Conservation (phyloP, 2,329 filamentous ascomycete genomes). For the Colletotrichum gloeosporioides region DNA sequence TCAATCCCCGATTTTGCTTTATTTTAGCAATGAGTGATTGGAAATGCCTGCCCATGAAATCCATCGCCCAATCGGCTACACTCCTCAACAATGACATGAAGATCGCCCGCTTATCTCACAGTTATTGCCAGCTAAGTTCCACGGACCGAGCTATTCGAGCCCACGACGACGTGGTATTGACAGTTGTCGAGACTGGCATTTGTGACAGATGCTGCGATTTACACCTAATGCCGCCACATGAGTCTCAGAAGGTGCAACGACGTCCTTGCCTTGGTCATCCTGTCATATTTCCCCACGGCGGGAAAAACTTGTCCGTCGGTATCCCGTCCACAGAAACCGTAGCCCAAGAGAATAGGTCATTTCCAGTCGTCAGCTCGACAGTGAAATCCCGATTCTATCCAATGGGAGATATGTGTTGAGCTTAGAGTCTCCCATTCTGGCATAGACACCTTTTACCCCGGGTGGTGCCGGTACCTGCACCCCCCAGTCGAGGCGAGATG, state of each 20-base stretch:
- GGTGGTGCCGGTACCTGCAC: slow-evolving; percentile 5
- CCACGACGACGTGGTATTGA: background rate
- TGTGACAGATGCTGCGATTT: background rate
- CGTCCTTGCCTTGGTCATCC: background rate
- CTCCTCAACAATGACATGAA: accelerated
- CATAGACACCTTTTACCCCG: background rate
- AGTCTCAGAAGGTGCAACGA: accelerated
- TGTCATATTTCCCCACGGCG: background rate
- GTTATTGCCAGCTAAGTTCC: background rate
- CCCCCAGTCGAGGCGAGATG: background rate
- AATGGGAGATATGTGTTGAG: background rate
- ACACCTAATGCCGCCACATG: background rate
- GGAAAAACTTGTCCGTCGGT: background rate
- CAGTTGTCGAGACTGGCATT: background rate
- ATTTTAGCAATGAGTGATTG: background rate
- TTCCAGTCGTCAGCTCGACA: background rate
- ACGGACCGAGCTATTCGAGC: background rate
- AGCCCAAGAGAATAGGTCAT: background rate
- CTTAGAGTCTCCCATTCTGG: background rate
- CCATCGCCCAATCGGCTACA: background rate
- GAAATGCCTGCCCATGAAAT: background rate
- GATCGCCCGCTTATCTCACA: background rate
- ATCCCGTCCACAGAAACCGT: background rate
- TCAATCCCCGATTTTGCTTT: background rate
- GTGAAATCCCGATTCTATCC: background rate